Conservation (phyloP, 148 eudicot genomes). For the Cornus controversa region DNA sequence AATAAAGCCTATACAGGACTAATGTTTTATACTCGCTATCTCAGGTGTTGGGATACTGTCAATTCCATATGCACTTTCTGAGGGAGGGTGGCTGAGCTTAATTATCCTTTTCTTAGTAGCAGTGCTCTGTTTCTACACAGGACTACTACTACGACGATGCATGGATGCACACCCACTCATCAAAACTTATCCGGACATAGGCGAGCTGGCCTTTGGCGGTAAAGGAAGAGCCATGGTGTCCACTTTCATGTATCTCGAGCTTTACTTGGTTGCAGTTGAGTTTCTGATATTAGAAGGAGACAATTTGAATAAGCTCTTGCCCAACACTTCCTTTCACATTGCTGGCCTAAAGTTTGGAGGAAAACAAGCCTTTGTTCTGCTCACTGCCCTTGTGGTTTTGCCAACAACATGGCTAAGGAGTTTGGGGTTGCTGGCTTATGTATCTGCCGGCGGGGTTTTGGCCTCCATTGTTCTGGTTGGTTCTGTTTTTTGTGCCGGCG, state of each 20-base stretch:
- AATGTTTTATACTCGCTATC: too few species aligned
- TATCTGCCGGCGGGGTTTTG: constrained; percentile 52
- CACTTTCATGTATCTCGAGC: constrained; percentile 40
- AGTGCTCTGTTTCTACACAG: constrained; percentile 39
- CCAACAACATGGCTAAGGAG: constrained; percentile 59
- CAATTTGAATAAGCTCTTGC: constrained; percentile 41
- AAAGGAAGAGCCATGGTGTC: constrained; percentile 38
- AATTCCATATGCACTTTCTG: constrained; percentile 46
- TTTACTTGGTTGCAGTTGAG: constrained; percentile 40
- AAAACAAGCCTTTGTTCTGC: constrained; percentile 36
- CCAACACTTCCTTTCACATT: constrained; percentile 17
- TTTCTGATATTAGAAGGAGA: constrained; percentile 51
- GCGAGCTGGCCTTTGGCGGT: constrained; percentile 36
- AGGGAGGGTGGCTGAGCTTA: constrained; percentile 46
- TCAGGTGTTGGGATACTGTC: constrained; percentile 50
- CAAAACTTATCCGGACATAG: constrained; percentile 45
- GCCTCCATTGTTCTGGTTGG: constrained; percentile 39
- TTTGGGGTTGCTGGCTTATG: constrained; percentile 44
- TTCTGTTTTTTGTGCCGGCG: constrained; percentile 46
- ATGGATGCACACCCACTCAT: constrained; percentile 33
- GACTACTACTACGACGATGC: constrained; percentile 32
- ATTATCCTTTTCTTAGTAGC: constrained; percentile 30
- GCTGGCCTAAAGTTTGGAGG: constrained; percentile 31
- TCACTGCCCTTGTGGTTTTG: constrained; percentile 37
- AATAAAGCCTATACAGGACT: too few species aligned